Base-by-base conservation (phyloP, 768 basidiomycete species). In the Scleroderma bovista region DNA sequence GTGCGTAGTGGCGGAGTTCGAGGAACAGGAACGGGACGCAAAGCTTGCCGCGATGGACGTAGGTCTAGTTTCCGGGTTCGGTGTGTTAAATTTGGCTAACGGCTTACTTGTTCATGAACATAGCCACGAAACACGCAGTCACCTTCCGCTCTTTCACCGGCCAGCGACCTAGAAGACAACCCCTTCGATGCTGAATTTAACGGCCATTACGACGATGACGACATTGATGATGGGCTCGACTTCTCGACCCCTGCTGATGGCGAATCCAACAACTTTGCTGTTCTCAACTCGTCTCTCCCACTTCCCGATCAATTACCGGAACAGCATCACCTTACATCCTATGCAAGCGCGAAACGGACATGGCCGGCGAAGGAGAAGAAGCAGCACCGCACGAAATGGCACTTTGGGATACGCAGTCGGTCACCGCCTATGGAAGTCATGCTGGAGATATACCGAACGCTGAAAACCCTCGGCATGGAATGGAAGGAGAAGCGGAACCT, bases 401-500 rank as follows among this genome's bases (percentile, higher is more conserved):
- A 99, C 65, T 99, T 97, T 61, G 96, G 96, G 8, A 98, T 99
- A 36, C 79, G 96, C 29, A 93, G 90, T 58, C 78, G 94, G 51
- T 88, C 84, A 51, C 91, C 93, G 29, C 96, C 94, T 19, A 95
- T 98, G 90, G 96, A 99, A 67, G 95, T 99, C 20, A 97, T 99
- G 94, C 72, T 96, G 22, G 95, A 97, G 76, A 96, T 99, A 46
- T 98, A 99, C 69, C 75, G 89, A 53, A 96, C 94, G 38, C 71
- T 99, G 44, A 86, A 87, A 69, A 74, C 83, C 52, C 75, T 97
- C 17, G 90, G 87, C 15, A 95, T 98, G 91, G 92, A 99, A 69
- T 99, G 96, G 96, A 90, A 90, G 66, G 83, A 88, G 72, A 96
- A 96, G 75, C 79, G 77, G 54, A 81, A 81, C 51, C 67, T 91